Percentiles rank a stretch among this genome's conserved stretches.
Evolutionary conservation across 192 early-diverging fungal species (phyloP).

Genomic region (Kappamyces sp.): DNA sequence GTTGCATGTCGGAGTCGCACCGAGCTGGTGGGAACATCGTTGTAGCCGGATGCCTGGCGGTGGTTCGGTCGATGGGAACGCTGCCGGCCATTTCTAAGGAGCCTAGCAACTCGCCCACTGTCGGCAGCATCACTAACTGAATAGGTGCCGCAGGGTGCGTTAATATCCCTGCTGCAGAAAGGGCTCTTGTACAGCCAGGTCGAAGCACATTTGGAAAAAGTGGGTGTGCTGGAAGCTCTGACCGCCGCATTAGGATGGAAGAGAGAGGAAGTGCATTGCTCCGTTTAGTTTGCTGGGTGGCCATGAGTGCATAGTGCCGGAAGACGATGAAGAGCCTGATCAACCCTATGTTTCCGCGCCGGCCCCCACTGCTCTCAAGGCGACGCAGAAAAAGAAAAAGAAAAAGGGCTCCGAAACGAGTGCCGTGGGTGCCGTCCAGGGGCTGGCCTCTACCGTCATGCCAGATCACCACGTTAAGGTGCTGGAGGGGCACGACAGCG

Average conservation of each 20-base stretch:
- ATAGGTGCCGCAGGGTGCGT: constrained; percentile 65
- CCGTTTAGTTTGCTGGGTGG: constrained; percentile 63
- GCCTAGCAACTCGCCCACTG: not conserved
- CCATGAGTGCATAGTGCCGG: constrained; percentile 52
- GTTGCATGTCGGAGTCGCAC: too few species aligned
- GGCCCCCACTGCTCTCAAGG: not conserved
- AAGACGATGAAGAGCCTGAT: constrained; percentile 22
- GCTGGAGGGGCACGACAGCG: constrained; percentile 61
- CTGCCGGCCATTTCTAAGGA: too few species aligned
- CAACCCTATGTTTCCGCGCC: not conserved
- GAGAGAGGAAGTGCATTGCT: constrained; percentile 60
- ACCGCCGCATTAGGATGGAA: constrained; percentile 60
- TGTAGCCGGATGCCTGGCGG: not conserved
- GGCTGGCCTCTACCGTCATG: constrained; percentile 20
- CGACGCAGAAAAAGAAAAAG: constrained; percentile 20
- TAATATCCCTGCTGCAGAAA: constrained; percentile 85
- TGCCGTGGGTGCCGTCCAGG: constrained; percentile 4
- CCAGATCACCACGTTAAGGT: constrained; percentile 44
- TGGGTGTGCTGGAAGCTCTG: constrained; percentile 12
- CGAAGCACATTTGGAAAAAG: constrained; percentile 79
- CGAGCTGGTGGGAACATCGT: not conserved
- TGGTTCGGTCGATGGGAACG: too few species aligned
- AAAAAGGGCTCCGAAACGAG: constrained; percentile 11
- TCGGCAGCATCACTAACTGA: constrained; percentile 3
- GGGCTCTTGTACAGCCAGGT: constrained; percentile 86